phyloP scores from a whole-genome alignment of 2,329 filamentous ascomycete species.

The Colletotrichum eleusines region DNA sequence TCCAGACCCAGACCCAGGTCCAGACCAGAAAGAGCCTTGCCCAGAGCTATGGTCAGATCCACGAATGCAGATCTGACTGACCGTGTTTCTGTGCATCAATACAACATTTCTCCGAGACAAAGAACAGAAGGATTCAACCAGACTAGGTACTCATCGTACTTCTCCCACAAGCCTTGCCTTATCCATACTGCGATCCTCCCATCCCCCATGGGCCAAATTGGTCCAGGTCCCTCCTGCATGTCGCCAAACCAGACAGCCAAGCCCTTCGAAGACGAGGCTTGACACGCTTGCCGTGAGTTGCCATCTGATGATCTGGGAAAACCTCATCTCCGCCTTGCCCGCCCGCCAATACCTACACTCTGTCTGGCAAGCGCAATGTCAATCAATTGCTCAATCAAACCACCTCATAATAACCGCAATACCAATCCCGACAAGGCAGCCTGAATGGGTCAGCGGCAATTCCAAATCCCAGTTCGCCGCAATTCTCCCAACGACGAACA shows the following conservation, averaged over 20 bases:
- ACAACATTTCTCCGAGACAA: not conserved
- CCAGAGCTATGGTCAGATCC: slow-evolving; percentile 1
- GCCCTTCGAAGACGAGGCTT: not conserved
- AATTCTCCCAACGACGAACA: not conserved
- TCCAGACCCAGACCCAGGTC: not conserved
- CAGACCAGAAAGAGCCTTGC: not conserved
- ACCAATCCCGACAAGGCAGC: slow-evolving; percentile 12
- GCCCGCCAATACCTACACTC: slow-evolving; percentile 12
- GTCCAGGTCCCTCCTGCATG: too few species aligned
- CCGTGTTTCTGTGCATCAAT: not conserved
- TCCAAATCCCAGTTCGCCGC: not conserved
- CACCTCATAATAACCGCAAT: slow-evolving; percentile 16
- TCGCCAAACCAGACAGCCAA: too few species aligned
- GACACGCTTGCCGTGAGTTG: slow-evolving; percentile 13
- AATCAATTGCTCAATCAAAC: slow-evolving; percentile 36
- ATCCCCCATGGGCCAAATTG: not conserved
- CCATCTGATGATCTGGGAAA: slow-evolving; percentile 18
- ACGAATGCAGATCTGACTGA: slow-evolving; percentile 5
- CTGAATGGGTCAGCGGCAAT: slow-evolving; percentile 7
- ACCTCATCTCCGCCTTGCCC: slow-evolving; percentile 4
- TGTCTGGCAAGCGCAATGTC: slow-evolving; percentile 28
- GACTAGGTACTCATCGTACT: not conserved
- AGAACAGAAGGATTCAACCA: not conserved
- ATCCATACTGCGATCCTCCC: not conserved
- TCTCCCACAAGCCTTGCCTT: not conserved